phyloP scores from a whole-genome alignment of 2,329 filamentous ascomycete genomes.

The Coniochaeta pulveracea region DNA sequence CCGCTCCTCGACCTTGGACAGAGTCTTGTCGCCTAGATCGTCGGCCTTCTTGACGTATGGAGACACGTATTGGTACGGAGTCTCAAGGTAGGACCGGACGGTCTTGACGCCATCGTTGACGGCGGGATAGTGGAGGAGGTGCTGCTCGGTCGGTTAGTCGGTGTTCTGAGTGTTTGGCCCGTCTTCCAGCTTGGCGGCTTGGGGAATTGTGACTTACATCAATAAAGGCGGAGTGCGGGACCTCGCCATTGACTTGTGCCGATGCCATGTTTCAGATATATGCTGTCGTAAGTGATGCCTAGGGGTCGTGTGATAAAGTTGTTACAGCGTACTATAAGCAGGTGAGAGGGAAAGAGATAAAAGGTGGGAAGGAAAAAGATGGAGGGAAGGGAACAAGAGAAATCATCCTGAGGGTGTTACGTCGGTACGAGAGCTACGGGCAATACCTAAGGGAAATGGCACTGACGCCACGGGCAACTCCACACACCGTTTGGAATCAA shows the following conservation, averaged over 20 bases:
- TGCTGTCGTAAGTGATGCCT: too few relatives aligned
- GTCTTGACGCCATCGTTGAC: constrained; percentile 67
- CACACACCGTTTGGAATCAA: too few relatives aligned
- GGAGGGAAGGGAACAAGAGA: too few relatives aligned
- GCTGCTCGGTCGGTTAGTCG: constrained; percentile 35
- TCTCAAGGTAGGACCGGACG: constrained; percentile 68
- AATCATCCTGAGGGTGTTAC: too few relatives aligned
- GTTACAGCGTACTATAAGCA: too few relatives aligned
- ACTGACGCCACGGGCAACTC: too few relatives aligned
- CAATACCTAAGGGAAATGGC: too few relatives aligned
- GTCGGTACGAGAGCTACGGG: too few relatives aligned
- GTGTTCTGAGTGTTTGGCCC: not conserved
- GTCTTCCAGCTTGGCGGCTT: not conserved
- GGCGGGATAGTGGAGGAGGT: constrained; percentile 74
- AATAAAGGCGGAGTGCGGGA: constrained; percentile 36
- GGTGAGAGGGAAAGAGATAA: too few relatives aligned
- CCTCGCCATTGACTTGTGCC: constrained; percentile 39
- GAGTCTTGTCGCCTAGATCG: constrained; percentile 59
- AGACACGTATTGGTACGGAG: constrained; percentile 69
- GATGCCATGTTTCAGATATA: too few relatives aligned
- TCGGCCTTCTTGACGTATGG: constrained; percentile 82
- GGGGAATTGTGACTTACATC: constrained; percentile 23
- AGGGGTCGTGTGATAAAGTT: too few relatives aligned
- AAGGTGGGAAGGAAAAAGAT: too few relatives aligned
- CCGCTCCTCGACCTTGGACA: constrained; percentile 55